Conservation (phyloP, 305 asterid genomes). For the Withania somnifera region DNA sequence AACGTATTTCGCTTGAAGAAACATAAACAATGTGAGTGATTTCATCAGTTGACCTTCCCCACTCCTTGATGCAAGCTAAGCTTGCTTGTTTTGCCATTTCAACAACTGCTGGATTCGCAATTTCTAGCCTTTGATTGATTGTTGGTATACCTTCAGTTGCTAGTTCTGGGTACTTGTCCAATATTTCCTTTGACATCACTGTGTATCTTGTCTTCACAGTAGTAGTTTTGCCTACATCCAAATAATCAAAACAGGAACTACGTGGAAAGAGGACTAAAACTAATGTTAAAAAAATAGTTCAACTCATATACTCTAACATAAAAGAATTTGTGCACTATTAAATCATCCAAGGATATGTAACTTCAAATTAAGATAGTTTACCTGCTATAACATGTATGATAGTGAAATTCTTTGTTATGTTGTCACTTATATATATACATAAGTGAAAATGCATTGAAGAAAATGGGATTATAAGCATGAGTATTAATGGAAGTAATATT, state of each 20-base stretch:
- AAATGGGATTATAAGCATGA: not conserved
- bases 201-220: constrained; percentile 89
- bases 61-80: constrained; percentile 42
- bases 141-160: constrained; percentile 83
- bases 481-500: not conserved
- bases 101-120: constrained; percentile 72
- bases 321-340: not conserved
- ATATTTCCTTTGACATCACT: constrained; percentile 67
- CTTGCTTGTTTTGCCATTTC: constrained; percentile 82
- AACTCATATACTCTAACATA: not conserved
- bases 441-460: not conserved
- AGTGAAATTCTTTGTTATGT: not conserved
- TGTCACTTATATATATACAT: not conserved
- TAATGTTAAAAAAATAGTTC: not conserved
- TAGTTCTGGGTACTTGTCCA: constrained; percentile 71
- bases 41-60: constrained; percentile 55
- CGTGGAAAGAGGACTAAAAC: not conserved
- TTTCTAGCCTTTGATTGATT: constrained; percentile 65
- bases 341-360: not conserved
- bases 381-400: not conserved
- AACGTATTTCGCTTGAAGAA: constrained; percentile 78
- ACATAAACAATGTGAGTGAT: constrained; percentile 86
- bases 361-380: not conserved
- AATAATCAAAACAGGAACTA: not conserved
- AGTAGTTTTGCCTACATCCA: constrained; percentile 61